These are phyloP conservation scores for Jackrogersella multiformis DNA, from an alignment of 495 filamentous ascomycete species.

Conservation along the genomic window DNA sequence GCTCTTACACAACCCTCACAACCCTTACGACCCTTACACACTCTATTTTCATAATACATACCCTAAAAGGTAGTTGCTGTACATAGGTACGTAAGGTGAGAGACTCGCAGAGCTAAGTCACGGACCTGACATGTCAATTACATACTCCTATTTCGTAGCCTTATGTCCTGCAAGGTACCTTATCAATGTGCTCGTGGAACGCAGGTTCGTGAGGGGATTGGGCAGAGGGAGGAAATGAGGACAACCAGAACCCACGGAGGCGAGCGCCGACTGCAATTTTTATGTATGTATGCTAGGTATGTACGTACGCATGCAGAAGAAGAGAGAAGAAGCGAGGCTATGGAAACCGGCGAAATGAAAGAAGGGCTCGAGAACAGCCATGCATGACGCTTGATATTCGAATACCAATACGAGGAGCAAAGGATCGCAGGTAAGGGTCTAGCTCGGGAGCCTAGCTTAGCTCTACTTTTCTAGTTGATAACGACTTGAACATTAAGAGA, in stretches of 20 bases:
- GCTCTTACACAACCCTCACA: slow-evolving; percentile 2
- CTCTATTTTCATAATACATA: neutral
- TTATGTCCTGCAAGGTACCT: slow-evolving; percentile 44
- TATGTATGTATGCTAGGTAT: slow-evolving; percentile 7
- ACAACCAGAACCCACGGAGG: slow-evolving; percentile 13
- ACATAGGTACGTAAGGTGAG: slow-evolving; percentile 11
- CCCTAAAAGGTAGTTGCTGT: neutral
- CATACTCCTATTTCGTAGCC: slow-evolving; percentile 27
- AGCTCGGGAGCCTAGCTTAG: slow-evolving; percentile 31
- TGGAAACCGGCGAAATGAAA: slow-evolving; percentile 33
- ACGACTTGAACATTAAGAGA: slow-evolving; percentile 2
- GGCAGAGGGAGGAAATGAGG: slow-evolving; percentile 19
- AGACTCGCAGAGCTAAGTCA: slow-evolving; percentile 2
- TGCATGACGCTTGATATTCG: slow-evolving; percentile 31
- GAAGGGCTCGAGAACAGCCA: slow-evolving; percentile 5
- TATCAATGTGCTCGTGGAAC: slow-evolving; percentile 22
- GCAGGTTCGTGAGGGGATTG: slow-evolving; percentile 29
- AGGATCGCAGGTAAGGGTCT: slow-evolving; percentile 26
- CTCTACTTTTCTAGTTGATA: slow-evolving; percentile 24
- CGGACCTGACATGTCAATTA: slow-evolving; percentile 9
- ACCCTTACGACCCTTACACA: neutral
- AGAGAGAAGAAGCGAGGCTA: slow-evolving; percentile 11
- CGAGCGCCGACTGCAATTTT: slow-evolving; percentile 14
- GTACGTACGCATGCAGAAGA: neutral
- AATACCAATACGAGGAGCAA: slow-evolving; percentile 32